Evolutionary conservation across 306 rosid species (phyloP), one percentile per base, ranked within the genome.

Genomic region (Urtica urens): DNA sequence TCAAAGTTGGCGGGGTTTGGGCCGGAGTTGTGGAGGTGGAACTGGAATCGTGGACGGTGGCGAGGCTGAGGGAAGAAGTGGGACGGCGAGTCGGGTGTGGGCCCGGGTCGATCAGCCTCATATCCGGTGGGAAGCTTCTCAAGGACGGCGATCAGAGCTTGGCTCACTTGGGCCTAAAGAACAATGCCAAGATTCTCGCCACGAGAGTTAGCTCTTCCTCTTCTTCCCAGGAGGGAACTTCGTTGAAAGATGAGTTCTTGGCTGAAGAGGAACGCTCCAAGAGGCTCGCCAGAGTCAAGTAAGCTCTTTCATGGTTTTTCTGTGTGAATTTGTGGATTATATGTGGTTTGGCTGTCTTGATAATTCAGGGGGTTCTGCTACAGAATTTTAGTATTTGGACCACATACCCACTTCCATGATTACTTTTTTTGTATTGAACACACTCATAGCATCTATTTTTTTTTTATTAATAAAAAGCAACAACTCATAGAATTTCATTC

Each of bases 1-100:
- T 88, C 64, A 84, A 84, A 82, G 68, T 88, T 49, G 88, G 80
- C 35, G 97, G 97, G 7, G 47, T 82, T 23, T 84, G 97, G 97
- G 51, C 73, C 0, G 97, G 97, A 18, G 67, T 78, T 13, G 19
- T 88, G 8, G 95, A 72, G 44, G 76, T 83, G 6, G 86, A 78
- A 29, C 69, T 83, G 21, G 80, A 74, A 5, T 16, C 31, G 14
- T 83, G 93, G 95, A 88, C 84, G 12, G 59, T 88, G 4, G 67
- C 77, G 25, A 70, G 59, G 53, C 45, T 88, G 61, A 68, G 87
- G 21, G 73, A 81, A 30, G 83, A 77, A 54, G 65, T 88, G 5
- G 90, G 93, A 5, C 66, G 53, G 51, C 93, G 95, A 56, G 83
- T 90, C 0, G 68, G 69, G 75, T 62, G 75, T 39, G 54, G 53